Evolutionary conservation across 805 yeast genomes (phyloP).

Genomic region (Citeromyces matritensis): DNA sequence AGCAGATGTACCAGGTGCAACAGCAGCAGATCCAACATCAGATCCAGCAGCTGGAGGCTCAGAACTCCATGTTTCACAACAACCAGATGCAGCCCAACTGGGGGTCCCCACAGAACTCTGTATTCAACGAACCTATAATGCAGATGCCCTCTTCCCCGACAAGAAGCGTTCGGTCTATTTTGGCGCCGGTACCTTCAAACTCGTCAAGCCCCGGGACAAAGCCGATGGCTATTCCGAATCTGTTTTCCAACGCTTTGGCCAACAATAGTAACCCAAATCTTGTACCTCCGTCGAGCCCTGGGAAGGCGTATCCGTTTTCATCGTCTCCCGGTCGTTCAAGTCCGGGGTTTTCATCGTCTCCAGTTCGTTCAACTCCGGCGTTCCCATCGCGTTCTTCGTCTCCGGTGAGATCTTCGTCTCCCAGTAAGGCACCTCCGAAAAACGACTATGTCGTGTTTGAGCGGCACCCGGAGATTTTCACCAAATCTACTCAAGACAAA

Average conservation of each 20-base stretch:
- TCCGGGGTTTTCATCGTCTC: no score
- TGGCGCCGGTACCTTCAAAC: conserved; percentile 14
- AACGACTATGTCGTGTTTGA: conserved; percentile 56
- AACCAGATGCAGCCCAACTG: no score
- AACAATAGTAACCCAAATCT: conserved; percentile 15
- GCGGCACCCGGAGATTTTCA: conserved; percentile 67
- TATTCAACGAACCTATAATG: no score
- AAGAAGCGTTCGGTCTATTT: conserved; percentile 14
- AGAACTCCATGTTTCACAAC: conserved; percentile 3
- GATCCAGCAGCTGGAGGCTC: conserved; percentile 6
- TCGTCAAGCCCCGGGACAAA: conserved; percentile 13
- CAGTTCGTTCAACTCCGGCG: no score
- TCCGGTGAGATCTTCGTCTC: no score
- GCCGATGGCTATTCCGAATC: conserved; percentile 7
- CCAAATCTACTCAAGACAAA: conserved; percentile 65
- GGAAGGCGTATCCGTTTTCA: no score
- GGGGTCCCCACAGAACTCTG: no score
- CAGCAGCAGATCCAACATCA: conserved; percentile 6
- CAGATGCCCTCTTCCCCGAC: conserved; percentile 15
- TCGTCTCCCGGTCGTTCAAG: no score
- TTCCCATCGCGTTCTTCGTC: no score
- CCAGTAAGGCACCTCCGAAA: background rate
- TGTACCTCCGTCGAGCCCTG: no score
- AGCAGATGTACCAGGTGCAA: conserved; percentile 4
- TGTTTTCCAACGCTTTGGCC: conserved; percentile 8